Evolutionary conservation across 345 rosid genomes (phyloP), one percentile per base, ranked within the genome.

Genomic region (Bruguiera gymnorhiza): DNA sequence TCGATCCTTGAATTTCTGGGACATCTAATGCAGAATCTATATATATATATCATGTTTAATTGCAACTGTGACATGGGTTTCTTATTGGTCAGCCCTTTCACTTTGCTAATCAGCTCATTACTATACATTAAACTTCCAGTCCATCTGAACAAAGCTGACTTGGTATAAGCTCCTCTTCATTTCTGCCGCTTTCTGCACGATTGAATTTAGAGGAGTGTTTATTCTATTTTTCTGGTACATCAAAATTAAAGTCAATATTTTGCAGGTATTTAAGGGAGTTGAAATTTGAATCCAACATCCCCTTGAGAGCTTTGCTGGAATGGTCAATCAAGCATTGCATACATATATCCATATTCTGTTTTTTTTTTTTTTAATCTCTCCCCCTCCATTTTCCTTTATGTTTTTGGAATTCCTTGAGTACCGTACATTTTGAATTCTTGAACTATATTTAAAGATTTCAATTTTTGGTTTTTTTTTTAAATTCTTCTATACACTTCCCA

Each of bases 61-160:
- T 61, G 67, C 51, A 71, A 19, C 60, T 43, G 51, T 24, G 34
- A 65, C 57, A n/a, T 52, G 21, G 18, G 26, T 60, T 53, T 50
- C 53, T 60, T 63, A 34, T 50, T 19, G 29, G 18, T 2, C 11
- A n/a, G 20, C 31, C 32, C 13, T 43, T 61, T 50, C 29, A 43
- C 19, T 29, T 13, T 30, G 69, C n/a, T 21, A 31, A 37, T 29
- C 6, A 36, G 51, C 2, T 36, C 55, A 27, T 37, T 53, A 53
- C 34, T 3, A 24, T 24, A 56, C 57, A 37, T 57, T 11, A 21
- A 59, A 19, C 51, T 58, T 46, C 34, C n/a, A 18, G 21, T 63
- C 60, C 61, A 59, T 75, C 48, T 36, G 30, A 60, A 65, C 53
- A 27, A 10, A 46, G 15, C 21, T 23, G n/a, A 48, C 4, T 9